Base-by-base conservation (phyloP, 768 basidiomycete genomes). In the Leccinum subgranulosum region DNA sequence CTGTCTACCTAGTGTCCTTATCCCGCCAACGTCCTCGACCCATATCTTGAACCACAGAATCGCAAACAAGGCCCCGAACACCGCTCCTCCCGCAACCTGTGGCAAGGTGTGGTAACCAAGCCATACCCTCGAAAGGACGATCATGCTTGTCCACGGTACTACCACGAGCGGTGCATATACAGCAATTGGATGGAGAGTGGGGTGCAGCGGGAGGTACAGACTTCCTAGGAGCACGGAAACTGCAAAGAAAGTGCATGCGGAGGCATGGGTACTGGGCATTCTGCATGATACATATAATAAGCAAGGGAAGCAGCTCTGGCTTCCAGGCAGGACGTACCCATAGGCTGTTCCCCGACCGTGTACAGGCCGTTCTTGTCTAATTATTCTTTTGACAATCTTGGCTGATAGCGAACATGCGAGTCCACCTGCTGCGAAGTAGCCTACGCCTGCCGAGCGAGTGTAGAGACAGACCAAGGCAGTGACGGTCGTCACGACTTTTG, bases 261-360 rank as follows among this genome's bases (percentile, higher is more conserved):
- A 84, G 11, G 90, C 86, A 69, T 92, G 90, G 6, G 90, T 92
- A 60, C 87, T 89, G 6, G 90, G 90, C 90, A 92, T 92, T 12
- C 90, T 91, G 66, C 49, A 57, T 15, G n/a, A 41, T 25, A 19
- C 14, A 23, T 25, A 7, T 27, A 7, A 19, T 61, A 25, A 53
- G 53, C 31, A 39, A 29, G 25, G 25, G 27, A 31, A 27, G 39
- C 36, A 36, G n/a, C 41, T 21, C 29, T 29, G 11, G 7, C 6
- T 15, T 46, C 33, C n/a, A 0, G 31, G 23, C 9, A 41, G n/a
- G 46, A 58, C 82, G 50, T 65, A 91, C 90, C 90, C 90, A 66
- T 87, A 92, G 4, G 84, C 76, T 52, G 75, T 74, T 67, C 86
- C 89, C 46, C 73, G 72, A 46, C 66, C 62, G 23, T 74, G 65